These are phyloP conservation scores for Tuber brumale DNA, from an alignment of 495 filamentous ascomycete genomes.

Conservation along the genomic window DNA sequence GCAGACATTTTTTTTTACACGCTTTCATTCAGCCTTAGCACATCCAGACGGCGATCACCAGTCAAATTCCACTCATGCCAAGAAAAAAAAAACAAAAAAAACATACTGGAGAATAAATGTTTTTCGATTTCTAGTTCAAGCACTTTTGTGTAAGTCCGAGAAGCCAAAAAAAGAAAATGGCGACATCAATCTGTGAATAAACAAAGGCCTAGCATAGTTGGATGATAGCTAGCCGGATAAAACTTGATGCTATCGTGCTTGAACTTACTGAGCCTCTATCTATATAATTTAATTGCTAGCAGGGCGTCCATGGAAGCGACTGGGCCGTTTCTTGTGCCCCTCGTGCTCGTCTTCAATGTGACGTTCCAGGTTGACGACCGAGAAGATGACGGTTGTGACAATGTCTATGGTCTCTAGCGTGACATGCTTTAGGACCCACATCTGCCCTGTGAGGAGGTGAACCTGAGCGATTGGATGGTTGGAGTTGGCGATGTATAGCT, in stretches of 20 bases:
- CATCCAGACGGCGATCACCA: not conserved
- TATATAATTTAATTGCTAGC: not conserved
- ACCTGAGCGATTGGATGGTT: slow-evolving; percentile 13
- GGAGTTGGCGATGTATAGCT: slow-evolving; percentile 26
- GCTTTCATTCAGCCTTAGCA: not conserved
- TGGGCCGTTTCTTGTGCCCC: not conserved
- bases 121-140: not conserved
- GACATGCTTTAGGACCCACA: slow-evolving; percentile 28
- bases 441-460: slow-evolving; percentile 29
- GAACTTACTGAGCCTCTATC: not conserved
- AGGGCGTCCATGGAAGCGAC: not conserved
- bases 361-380: slow-evolving; percentile 32
- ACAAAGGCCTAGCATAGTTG: not conserved
- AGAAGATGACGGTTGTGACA: slow-evolving; percentile 23
- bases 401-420: slow-evolving; percentile 25
- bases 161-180: not conserved
- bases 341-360: slow-evolving; percentile 16
- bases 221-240: too few species aligned
- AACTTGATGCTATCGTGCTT: not conserved
- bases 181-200: not conserved
- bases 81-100: too few species aligned
- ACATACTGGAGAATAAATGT: not conserved
- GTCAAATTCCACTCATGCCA: not conserved
- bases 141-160: not conserved
- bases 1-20: not conserved